Evolutionary conservation across 1,284 basidiomycete genomes (phyloP).

Genomic region (Pseudomicrostroma phylloplanum): DNA sequence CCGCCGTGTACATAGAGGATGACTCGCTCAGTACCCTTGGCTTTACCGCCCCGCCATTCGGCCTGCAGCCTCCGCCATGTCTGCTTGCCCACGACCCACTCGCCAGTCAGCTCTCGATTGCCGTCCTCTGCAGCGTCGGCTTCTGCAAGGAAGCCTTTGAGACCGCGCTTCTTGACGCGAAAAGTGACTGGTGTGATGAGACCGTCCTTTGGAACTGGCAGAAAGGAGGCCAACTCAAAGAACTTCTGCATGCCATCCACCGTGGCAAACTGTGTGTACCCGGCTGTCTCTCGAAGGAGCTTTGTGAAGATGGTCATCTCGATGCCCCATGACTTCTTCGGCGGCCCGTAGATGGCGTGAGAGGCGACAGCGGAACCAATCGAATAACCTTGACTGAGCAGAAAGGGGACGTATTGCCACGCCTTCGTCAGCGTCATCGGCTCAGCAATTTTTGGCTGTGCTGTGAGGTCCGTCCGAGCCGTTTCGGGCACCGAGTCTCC

Average conservation of each 20-base stretch:
- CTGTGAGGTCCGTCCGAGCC: slow-evolving; percentile 39
- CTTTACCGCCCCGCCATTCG: slow-evolving; percentile 59
- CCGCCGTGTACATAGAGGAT: slow-evolving; percentile 92
- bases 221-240: slow-evolving; percentile 72
- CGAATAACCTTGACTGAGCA: slow-evolving; percentile 43
- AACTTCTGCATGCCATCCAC: slow-evolving; percentile 64
- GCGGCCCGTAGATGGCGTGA: slow-evolving; percentile 60
- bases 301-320: slow-evolving; percentile 60
- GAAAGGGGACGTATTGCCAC: slow-evolving; percentile 44
- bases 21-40: slow-evolving; percentile 64
- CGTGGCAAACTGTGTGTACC: slow-evolving; percentile 77
- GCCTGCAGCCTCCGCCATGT: slow-evolving; percentile 81
- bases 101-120: slow-evolving; percentile 74
- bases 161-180: slow-evolving; percentile 64
- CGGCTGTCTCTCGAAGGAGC: slow-evolving; percentile 76
- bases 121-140: slow-evolving; percentile 70
- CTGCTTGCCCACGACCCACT: slow-evolving; percentile 90
- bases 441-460: slow-evolving; percentile 23
- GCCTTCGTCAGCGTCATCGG: slow-evolving; percentile 39
- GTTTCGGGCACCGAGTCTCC: slow-evolving; percentile 31
- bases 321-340: slow-evolving; percentile 77
- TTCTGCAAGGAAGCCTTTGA: slow-evolving; percentile 71
- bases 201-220: slow-evolving; percentile 86
- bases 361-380: slow-evolving; percentile 46
- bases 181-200: slow-evolving; percentile 93